Evolutionary conservation across 108 stramenopile genomes (phyloP).

Genomic region (Nitzschia inconspicua): DNA sequence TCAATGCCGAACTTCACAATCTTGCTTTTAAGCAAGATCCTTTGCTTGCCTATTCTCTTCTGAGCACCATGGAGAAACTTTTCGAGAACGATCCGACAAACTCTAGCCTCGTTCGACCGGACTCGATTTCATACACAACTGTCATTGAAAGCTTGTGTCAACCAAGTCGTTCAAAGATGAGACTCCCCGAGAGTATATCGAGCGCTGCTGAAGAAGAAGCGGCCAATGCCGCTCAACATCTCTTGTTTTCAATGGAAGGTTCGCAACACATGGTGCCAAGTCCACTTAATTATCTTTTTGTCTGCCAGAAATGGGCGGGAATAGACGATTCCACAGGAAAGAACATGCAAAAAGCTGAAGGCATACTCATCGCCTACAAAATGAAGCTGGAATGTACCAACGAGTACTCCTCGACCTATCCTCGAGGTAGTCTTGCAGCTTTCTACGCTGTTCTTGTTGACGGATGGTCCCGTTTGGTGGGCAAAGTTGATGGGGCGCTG

Average conservation of each 20-base stretch:
- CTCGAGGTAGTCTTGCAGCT: conserved; percentile 7
- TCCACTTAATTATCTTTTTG: conserved; percentile 23
- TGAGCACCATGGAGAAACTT: conserved; percentile 40
- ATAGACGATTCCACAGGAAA: conserved; percentile 14
- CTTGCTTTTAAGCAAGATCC: no score
- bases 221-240: conserved; percentile 16
- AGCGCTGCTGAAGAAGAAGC: neutral
- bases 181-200: neutral
- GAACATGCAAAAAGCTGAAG: conserved; percentile 25
- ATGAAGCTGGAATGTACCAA: neutral
- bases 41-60: conserved; percentile 26
- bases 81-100: conserved; percentile 8
- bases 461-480: conserved; percentile 36
- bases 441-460: conserved; percentile 37
- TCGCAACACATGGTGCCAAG: conserved; percentile 13
- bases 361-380: conserved; percentile 11
- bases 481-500: conserved; percentile 30
- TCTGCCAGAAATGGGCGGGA: conserved; percentile 40
- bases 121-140: conserved; percentile 35
- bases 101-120: conserved; percentile 22
- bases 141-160: conserved; percentile 39
- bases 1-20: no score
- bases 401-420: neutral
- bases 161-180: conserved; percentile 2
- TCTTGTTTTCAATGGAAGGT: conserved; percentile 37